Evolutionary conservation across 768 basidiomycete species (phyloP), one percentile per base, ranked within the genome.

Genomic region (Podaxis sp.): DNA sequence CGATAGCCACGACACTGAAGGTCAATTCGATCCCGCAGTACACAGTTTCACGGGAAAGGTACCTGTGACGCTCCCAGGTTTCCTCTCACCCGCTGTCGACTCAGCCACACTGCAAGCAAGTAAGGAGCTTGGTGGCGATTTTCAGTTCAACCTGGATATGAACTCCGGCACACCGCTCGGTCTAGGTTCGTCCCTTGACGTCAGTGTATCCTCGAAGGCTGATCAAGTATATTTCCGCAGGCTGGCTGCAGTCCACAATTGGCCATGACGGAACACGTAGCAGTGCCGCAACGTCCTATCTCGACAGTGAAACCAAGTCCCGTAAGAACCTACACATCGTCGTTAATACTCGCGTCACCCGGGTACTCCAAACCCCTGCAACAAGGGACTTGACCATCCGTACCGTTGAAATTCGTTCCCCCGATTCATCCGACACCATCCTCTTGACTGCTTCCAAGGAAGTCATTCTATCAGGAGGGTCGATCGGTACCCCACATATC

Each of bases 301-400:
- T 73, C 22, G 64, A 62, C 0, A 52, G 65, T 0, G 61, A 71
- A 15, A 67, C 69, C 33, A 52, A 69, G 8, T 55, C 44, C 0
- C 70, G 75, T 3, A 38, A 51, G n/a, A 78, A 78, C 56, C 50
- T 78, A 13, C 60, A 75, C 37, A 68, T 78, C 26, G 44, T 78
- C 2, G 37, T 73, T 4, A 68, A 73, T 51, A 71, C 73, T n/a
- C n/a, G n/a, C n/a, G 74, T 72, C 5, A 68, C 67, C 5, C 67
- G 68, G 13, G 53, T 73, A 12, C 62, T 67, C 4, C 49, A 58
- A 22, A 36, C 1, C 26, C 5, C 20, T 24, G 41, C 3, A 22
- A 53, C 6, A 12, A 28, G 37, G 22, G 58, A 5, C 13, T 28
- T 54, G 38, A 56, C 38, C 15, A 58, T 65, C 44, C 55, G 64